Conservation (phyloP, 495 filamentous ascomycete species). For the Aspergillus wentii region DNA sequence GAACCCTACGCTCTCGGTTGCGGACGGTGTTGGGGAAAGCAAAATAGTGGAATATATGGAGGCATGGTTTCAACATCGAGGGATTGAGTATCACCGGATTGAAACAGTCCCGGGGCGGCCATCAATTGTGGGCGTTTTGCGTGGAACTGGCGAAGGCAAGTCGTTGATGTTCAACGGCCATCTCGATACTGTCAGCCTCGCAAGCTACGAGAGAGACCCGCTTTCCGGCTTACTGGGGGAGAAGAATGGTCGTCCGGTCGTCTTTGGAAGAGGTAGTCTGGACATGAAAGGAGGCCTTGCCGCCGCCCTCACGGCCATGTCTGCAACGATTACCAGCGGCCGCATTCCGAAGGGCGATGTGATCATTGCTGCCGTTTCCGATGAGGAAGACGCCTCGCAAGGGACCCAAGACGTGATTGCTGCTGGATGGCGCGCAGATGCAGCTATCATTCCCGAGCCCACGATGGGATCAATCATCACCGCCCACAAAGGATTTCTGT, state of each 20-base stretch:
- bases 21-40: conserved; percentile 34
- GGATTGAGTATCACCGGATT: conserved; percentile 39
- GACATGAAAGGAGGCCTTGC: conserved; percentile 49
- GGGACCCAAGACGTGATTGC: conserved; percentile 40
- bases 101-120: conserved; percentile 36
- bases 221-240: conserved; percentile 28
- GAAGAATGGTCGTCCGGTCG: conserved; percentile 26
- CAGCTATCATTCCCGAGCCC: conserved; percentile 37
- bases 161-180: conserved; percentile 48
- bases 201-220: conserved; percentile 37
- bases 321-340: conserved; percentile 21
- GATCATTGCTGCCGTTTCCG: conserved; percentile 43
- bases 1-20: conserved; percentile 33
- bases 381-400: conserved; percentile 42
- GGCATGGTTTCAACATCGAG: conserved; percentile 42
- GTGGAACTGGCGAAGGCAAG: conserved; percentile 36
- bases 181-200: conserved; percentile 41
- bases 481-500: conserved; percentile 46
- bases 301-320: conserved; percentile 30
- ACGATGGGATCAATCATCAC: conserved; percentile 27
- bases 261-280: conserved; percentile 37
- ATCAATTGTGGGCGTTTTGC: conserved; percentile 41
- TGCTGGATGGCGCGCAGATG: conserved; percentile 45
- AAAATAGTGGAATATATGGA: conserved; percentile 34
- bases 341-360: conserved; percentile 31